Conservation (phyloP, 306 rosid genomes). For the Clitoria ternatea region DNA sequence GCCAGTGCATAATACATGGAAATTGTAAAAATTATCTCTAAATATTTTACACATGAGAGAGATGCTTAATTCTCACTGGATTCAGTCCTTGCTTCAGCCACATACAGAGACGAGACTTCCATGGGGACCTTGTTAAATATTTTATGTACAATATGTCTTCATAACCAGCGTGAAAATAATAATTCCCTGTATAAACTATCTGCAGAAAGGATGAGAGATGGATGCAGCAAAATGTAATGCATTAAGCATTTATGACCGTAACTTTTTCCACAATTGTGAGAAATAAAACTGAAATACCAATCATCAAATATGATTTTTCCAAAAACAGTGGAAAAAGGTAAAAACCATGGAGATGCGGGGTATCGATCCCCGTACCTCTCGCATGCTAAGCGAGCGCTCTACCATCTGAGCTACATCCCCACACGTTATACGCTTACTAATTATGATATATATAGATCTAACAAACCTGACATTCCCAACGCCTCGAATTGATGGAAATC, state of each 20-base stretch:
- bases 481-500: too few relatives aligned
- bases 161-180: background rate
- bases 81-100: background rate
- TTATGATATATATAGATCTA: too few relatives aligned
- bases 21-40: background rate
- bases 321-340: too few relatives aligned
- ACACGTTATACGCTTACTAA: too few relatives aligned
- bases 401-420: conserved; percentile 99
- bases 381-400: conserved; percentile 99
- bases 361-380: conserved; percentile 92
- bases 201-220: background rate
- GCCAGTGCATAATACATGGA: background rate
- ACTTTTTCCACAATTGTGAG: background rate
- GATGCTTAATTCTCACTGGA: background rate
- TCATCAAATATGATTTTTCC: background rate
- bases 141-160: background rate
- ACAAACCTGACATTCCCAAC: too few relatives aligned
- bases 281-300: background rate
- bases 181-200: background rate
- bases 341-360: conserved; percentile 77
- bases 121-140: background rate
- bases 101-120: conserved; percentile 3
- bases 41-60: background rate
- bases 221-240: conserved; percentile 13
- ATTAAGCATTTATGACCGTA: background rate